phyloP scores from a whole-genome alignment of 768 basidiomycete species.

The Tylopilus felleus region DNA sequence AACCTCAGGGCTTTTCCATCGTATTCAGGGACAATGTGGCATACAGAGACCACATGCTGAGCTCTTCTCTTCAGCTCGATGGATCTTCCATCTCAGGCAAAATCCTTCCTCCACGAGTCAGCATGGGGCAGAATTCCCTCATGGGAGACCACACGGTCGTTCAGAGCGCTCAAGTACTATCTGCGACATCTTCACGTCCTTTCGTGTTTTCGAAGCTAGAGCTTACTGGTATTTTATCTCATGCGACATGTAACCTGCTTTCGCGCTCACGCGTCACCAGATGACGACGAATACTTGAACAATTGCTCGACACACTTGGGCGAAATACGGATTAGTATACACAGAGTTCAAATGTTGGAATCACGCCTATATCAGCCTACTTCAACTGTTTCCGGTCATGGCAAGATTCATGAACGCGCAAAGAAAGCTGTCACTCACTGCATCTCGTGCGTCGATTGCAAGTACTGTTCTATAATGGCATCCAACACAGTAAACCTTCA shows the following conservation, averaged over 20 bases:
- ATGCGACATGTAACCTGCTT: too few species aligned
- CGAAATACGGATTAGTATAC: conserved; percentile 17
- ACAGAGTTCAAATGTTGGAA: neutral
- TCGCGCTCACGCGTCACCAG: conserved; percentile 16
- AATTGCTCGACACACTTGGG: conserved; percentile 18
- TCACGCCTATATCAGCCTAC: fast-evolving
- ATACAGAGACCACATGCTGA: conserved; percentile 6
- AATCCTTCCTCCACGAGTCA: neutral
- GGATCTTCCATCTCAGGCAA: conserved; percentile 11
- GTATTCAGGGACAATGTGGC: conserved; percentile 13
- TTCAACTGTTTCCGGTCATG: neutral
- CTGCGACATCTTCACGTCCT: conserved; percentile 16
- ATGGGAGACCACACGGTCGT: conserved; percentile 1
- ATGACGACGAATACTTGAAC: conserved; percentile 25
- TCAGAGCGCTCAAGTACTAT: conserved; percentile 1
- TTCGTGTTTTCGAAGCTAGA: conserved; percentile 29
- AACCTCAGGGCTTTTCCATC: conserved; percentile 26
- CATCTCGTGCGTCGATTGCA: conserved; percentile 20
- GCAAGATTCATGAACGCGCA: conserved; percentile 29
- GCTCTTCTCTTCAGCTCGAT: conserved; percentile 15
- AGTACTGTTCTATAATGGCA: neutral
- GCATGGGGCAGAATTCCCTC: neutral
- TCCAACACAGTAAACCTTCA: conserved; percentile 5
- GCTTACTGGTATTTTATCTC: conserved; percentile 24
- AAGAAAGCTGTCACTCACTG: conserved; percentile 32